A percentile compares a stretch with the other conserved stretches of the same genome.
These are phyloP conservation scores for Prunella vulgaris DNA, from an alignment of 257 asterid species.

Conservation along the genomic window DNA sequence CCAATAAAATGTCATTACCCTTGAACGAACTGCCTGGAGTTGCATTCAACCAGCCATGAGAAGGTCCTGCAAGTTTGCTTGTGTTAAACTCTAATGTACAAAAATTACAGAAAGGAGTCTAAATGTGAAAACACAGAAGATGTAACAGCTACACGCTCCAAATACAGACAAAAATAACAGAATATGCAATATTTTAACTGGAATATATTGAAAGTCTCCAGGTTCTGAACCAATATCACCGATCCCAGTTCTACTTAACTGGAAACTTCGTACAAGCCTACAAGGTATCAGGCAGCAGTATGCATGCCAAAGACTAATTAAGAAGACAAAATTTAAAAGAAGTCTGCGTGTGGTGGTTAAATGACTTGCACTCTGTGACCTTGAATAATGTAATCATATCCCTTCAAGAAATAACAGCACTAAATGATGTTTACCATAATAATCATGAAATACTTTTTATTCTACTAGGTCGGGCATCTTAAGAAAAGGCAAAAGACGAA, in stretches of 20 bases:
- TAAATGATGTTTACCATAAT: background rate
- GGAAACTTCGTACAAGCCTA: too few relatives aligned
- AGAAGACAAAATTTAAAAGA: too few relatives aligned
- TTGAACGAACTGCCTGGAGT: constrained; percentile 30
- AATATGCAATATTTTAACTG: background rate
- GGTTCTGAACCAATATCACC: background rate
- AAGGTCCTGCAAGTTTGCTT: constrained; percentile 53
- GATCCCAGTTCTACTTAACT: too few relatives aligned
- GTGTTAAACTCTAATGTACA: constrained; percentile 15
- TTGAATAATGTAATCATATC: constrained; percentile 1
- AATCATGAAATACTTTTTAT: background rate
- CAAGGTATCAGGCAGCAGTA: too few relatives aligned
- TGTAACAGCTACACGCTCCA: background rate
- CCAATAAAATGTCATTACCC: constrained; percentile 50
- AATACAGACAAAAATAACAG: background rate
- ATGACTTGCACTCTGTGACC: too few relatives aligned
- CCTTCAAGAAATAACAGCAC: background rate
- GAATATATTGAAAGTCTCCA: background rate
- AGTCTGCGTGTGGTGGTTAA: too few relatives aligned
- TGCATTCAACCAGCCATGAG: constrained; percentile 65
- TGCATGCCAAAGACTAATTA: too few relatives aligned
- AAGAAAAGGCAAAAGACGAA: background rate
- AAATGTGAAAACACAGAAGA: background rate
- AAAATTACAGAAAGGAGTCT: constrained; percentile 2
- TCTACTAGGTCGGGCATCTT: background rate